Evolutionary conservation across 73 alveolate genomes (phyloP).

Genomic region (Paramecium sonneborni): DNA sequence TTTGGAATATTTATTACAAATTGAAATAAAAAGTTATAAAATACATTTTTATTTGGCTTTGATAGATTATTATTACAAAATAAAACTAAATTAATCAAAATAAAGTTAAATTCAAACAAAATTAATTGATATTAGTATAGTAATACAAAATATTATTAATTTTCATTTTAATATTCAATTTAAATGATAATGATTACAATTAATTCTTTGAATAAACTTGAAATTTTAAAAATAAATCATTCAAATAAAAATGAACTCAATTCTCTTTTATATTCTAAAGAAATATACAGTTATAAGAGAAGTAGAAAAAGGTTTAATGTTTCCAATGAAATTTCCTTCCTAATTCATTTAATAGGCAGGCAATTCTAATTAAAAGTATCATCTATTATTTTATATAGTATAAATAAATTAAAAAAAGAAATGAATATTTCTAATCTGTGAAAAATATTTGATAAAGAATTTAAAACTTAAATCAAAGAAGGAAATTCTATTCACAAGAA

Average conservation of each 20-base stretch:
- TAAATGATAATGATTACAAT: too few species aligned
- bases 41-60: too few species aligned
- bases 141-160: too few species aligned
- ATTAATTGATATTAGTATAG: too few species aligned
- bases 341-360: constrained; percentile 56
- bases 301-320: constrained; percentile 60
- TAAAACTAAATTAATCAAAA: too few species aligned
- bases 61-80: too few species aligned
- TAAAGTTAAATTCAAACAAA: too few species aligned
- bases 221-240: background rate
- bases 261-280: constrained; percentile 49
- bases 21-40: too few species aligned
- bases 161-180: too few species aligned
- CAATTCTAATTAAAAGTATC: constrained; percentile 34
- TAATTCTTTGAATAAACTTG: constrained; percentile 54
- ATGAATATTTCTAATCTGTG: constrained; percentile 37
- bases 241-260: constrained; percentile 45
- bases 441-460: constrained; percentile 25
- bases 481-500: background rate
- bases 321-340: constrained; percentile 52
- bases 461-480: constrained; percentile 45
- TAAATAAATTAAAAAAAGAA: constrained; percentile 59
- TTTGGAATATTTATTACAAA: too few species aligned
- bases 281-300: constrained; percentile 62
- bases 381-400: background rate